phyloP scores from a whole-genome alignment of 352 stramenopile species.

The Phytophthora sp. region DNA sequence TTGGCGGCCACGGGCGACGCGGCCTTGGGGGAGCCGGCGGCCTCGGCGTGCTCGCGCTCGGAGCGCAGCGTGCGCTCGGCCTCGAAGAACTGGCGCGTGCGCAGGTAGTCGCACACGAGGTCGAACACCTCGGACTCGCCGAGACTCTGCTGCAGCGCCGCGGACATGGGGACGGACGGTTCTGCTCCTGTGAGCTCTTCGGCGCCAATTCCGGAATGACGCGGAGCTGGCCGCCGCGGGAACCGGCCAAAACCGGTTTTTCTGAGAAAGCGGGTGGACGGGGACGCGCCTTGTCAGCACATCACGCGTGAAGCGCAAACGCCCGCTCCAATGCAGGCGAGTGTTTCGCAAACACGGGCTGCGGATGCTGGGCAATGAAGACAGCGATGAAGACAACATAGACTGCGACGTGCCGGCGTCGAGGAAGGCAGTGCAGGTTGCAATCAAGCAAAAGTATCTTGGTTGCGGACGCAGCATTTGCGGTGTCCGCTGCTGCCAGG shows the following conservation, averaged over 20 bases:
- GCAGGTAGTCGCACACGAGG: constrained; percentile 88
- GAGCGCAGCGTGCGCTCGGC: constrained; percentile 75
- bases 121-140: constrained; percentile 88
- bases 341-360: neutral
- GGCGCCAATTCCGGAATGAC: constrained; percentile 38
- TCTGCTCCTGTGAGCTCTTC: constrained; percentile 26
- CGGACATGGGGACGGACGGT: constrained; percentile 35
- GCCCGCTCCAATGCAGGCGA: constrained; percentile 7
- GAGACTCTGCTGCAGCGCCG: constrained; percentile 76
- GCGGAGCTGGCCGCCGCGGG: neutral
- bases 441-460: no score
- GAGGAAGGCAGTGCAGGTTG: no score
- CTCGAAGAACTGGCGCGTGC: constrained; percentile 87
- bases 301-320: constrained; percentile 13
- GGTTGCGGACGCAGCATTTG: no score
- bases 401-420: no score
- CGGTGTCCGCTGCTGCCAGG: neutral
- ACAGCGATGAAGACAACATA: no score
- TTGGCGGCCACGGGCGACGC: constrained; percentile 45
- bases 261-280: constrained; percentile 26
- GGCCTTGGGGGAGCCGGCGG: constrained; percentile 10
- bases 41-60: constrained; percentile 61
- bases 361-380: no score
- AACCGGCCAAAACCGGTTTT: constrained; percentile 2
- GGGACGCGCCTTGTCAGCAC: constrained; percentile 22